Conservation (phyloP, 2,329 filamentous ascomycete genomes). For the Periglandula ipomoeae region DNA sequence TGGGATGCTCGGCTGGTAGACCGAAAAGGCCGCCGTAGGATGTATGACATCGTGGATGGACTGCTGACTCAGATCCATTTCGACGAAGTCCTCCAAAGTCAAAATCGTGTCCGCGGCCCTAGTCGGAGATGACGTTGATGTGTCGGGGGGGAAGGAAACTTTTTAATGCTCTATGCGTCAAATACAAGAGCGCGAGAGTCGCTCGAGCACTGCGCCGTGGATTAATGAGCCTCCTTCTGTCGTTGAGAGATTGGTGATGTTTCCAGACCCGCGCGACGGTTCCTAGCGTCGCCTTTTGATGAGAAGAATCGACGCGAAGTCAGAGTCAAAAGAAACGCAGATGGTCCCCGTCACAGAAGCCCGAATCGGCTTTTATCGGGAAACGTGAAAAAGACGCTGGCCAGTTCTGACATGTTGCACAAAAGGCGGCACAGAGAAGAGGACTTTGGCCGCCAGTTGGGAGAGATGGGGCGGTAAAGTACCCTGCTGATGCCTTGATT, state of each 20-base stretch:
- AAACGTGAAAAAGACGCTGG: background rate
- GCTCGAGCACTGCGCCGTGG: too few species aligned
- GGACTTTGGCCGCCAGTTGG: background rate
- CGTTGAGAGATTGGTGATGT: too few species aligned
- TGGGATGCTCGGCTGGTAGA: background rate
- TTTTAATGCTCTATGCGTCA: background rate
- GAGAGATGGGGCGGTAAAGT: constrained; percentile 6
- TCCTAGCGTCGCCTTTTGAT: background rate
- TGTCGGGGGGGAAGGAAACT: background rate
- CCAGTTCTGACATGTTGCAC: constrained; percentile 2
- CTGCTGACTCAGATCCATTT: constrained; percentile 47
- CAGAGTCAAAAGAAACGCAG: background rate
- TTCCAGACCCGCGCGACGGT: background rate
- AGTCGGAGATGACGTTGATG: too few species aligned
- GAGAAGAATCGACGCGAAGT: background rate
- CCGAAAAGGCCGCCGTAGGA: constrained; percentile 44
- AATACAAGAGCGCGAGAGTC: too few species aligned
- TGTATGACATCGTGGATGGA: constrained; percentile 48
- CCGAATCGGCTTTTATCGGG: constrained; percentile 1
- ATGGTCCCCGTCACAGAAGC: background rate
- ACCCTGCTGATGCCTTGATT: constrained; percentile 11
- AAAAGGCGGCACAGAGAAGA: background rate
- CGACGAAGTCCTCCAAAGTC: too few species aligned
- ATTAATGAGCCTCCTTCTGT: too few species aligned
- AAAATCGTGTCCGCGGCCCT: too few species aligned